Evolutionary conservation across 495 filamentous ascomycete species (phyloP), one percentile per base, ranked within the genome.

Genomic region (Annulohypoxylon stygium): DNA sequence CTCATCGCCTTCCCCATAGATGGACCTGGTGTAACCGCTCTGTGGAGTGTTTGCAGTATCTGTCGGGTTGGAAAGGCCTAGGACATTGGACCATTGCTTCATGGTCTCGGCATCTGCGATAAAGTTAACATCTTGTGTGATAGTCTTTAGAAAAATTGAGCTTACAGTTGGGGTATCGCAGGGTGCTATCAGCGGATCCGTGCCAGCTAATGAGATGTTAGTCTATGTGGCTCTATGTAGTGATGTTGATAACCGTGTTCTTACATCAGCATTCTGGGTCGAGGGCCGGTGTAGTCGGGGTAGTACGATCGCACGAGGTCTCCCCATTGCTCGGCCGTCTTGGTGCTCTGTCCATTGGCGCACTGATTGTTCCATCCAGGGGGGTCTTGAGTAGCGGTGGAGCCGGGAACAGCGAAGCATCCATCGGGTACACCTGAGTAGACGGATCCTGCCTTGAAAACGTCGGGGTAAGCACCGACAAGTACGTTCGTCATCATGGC

Each of bases 401-500:
- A 76, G 9, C 81, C 82, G 3, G 78, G 65, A 59, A 83, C 83
- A 62, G 69, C 75, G 65, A 86, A 87, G 71, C 85, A 87, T 39
- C 83, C 83, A 76, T 81, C 82, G 0, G 85, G 83, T 3, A 84
- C 82, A 36, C 85, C 85, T 20, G 85, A 86, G 75, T 83, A 88
- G 65, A 84, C 79, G 39, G 84, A 78, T 10, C 80, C 86, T 14
- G 83, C 86, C 62, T 80, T 80, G 78, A 87, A 88, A 1, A 87
- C 75, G 34, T 88, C 85, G 12, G 86, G 84, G 75, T 85, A 86
- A n/a, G 84, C 78, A 7, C 81, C 84, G 1, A 81, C 67, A 16
- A 86, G 76, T 5, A 86, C 84, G 60, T 85, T 84, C 59, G 86
- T 86, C 88, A 90, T 90, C 82, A 86, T 88, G 16, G 83, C 88